Conservation (phyloP, 169 alveolate genomes). For the Plasmodium gonderi region DNA sequence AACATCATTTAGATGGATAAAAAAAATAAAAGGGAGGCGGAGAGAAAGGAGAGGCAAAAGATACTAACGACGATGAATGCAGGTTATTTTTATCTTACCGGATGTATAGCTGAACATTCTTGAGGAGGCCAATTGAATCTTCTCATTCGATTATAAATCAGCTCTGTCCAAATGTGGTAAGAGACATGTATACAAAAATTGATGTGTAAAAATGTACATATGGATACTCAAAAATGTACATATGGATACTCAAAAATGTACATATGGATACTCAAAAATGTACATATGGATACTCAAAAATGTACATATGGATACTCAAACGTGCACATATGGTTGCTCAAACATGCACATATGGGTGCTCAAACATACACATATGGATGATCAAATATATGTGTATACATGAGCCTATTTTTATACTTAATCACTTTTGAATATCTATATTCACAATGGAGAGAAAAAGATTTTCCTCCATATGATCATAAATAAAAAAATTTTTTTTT, state of each 20-base stretch:
- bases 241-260: no score
- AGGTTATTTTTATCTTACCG: conserved; percentile 38
- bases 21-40: neutral
- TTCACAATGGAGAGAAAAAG: neutral
- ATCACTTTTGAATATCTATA: neutral
- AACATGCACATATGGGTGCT: no score
- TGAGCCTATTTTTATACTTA: no score
- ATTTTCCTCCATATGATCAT: neutral
- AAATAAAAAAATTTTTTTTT: neutral
- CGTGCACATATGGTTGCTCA: no score
- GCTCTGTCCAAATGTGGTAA: conserved; percentile 11
- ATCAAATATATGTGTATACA: neutral
- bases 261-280: no score
- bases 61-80: neutral
- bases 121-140: conserved; percentile 75
- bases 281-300: no score
- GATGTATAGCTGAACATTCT: conserved; percentile 70
- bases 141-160: conserved; percentile 57
- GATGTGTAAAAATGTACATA: no score
- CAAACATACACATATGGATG: no score
- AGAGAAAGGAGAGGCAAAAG: neutral
- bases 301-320: no score
- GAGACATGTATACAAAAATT: neutral
- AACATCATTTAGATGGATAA: no score
- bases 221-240: no score